Percentiles rank a stretch among this genome's conserved stretches.
Evolutionary conservation across 768 basidiomycete genomes (phyloP).

Genomic region (Psilocybe cubensis): DNA sequence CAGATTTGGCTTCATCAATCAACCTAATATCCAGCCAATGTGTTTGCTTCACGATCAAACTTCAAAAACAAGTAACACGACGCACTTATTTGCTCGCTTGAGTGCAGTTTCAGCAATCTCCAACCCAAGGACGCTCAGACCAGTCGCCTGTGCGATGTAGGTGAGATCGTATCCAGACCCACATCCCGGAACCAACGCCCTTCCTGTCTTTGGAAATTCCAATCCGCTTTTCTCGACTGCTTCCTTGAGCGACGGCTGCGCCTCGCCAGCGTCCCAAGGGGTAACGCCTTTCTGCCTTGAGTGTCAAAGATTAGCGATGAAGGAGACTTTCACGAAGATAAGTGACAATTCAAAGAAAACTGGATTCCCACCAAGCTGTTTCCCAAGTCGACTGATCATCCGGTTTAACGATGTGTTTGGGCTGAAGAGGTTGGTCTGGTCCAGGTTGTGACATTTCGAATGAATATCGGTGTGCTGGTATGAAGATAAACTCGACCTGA

Average conservation of each 20-base stretch:
- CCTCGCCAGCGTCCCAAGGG: constrained; percentile 64
- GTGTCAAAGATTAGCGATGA: background rate
- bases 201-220: constrained; percentile 40
- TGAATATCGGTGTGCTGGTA: too few species aligned
- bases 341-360: background rate
- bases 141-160: constrained; percentile 52
- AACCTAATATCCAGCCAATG: background rate
- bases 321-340: background rate
- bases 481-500: too few species aligned
- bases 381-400: constrained; percentile 31
- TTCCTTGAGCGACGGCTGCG: constrained; percentile 60
- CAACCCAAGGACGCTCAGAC: constrained; percentile 51
- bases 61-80: background rate
- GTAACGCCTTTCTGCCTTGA: constrained; percentile 36
- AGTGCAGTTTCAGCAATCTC: constrained; percentile 64
- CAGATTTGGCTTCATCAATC: constrained; percentile 19
- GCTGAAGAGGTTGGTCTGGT: background rate
- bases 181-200: constrained; percentile 46
- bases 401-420: constrained; percentile 23
- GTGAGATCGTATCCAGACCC: constrained; percentile 34
- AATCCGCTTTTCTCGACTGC: constrained; percentile 49
- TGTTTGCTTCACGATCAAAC: background rate
- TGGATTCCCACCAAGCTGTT: constrained; percentile 24
- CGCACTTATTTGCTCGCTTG: constrained; percentile 45
- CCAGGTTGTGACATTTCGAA: background rate